Evolutionary conservation across 2,329 filamentous ascomycete genomes (phyloP), one percentile per base, ranked within the genome.

Genomic region (Dactylellina haptotyla): DNA sequence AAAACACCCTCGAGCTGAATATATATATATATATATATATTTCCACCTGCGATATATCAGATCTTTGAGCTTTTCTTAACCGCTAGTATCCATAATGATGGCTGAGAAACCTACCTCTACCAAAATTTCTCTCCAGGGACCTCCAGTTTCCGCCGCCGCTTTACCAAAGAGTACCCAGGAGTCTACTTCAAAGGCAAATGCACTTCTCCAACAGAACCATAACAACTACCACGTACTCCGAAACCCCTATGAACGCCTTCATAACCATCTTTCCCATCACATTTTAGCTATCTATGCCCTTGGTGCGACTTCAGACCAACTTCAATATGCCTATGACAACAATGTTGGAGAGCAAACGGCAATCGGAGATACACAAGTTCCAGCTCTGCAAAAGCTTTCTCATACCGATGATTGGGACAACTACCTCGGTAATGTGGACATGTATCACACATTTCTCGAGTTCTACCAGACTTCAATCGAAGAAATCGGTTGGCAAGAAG

Each of bases 191-290:
- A 88, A 83, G 70, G 84, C 86, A 0, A 89, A 88, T 2, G 83
- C 90, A 75, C 81, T 96, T 2, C 82, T 97, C 16, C 91, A 96
- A 79, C 83, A 88, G 66, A 93, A 97, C 78, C 85, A 95, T 75
- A 86, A 85, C 26, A 88, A 81, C 83, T 85, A 77, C 77, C 90
- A 96, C 79, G 89, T 93, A 67, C 96, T 89, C 82, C 96, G 93
- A 84, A 96, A 95, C 74, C 72, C 85, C 0, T 78, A 80, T 1
- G 89, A 90, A 0, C 69, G 69, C 14, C 96, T 90, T 75, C 93
- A 97, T 78, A 91, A 97, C 79, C 93, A 97, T 78, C 91, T 95
- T 72, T 85, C 85, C 2, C 93, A 97, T 77, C 88, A 92, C 34
- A 81, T 96, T 3, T 85, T 96, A 9, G 88, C 88, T 14, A 83